Evolutionary conservation across 83 land plant species (phyloP).

Genomic region (Thuja plicata): DNA sequence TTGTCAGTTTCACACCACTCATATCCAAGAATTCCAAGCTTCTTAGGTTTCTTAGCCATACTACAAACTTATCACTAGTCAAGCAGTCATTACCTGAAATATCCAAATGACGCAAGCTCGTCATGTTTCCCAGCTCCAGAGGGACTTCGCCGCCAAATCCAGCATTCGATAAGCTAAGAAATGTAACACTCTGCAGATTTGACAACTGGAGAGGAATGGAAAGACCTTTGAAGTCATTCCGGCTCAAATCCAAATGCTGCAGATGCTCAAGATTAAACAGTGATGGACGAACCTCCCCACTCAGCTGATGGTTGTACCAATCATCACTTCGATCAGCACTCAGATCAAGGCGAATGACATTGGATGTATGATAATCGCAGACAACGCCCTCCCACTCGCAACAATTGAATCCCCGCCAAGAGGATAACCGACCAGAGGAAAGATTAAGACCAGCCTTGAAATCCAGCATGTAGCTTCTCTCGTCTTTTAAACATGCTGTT

Average conservation of each 20-base stretch:
- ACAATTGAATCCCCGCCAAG: neutral
- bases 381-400: neutral
- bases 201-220: slow-evolving; percentile 19
- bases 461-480: no score
- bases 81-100: neutral
- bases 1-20: neutral
- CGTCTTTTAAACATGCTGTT: no score
- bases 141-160: slow-evolving; percentile 16
- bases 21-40: neutral
- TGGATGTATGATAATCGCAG: no score
- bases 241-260: no score
- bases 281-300: no score
- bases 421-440: no score
- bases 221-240: neutral
- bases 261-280: neutral
- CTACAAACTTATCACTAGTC: neutral
- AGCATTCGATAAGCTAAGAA: neutral
- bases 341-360: neutral
- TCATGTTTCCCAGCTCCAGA: slow-evolving; percentile 4
- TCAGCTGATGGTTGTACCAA: no score
- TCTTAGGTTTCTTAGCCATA: neutral
- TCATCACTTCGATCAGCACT: neutral
- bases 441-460: no score
- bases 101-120: neutral
- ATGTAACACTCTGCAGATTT: neutral